Evolutionary conservation across 805 yeast species (phyloP).

Genomic region (Ogataea zsoltii): DNA sequence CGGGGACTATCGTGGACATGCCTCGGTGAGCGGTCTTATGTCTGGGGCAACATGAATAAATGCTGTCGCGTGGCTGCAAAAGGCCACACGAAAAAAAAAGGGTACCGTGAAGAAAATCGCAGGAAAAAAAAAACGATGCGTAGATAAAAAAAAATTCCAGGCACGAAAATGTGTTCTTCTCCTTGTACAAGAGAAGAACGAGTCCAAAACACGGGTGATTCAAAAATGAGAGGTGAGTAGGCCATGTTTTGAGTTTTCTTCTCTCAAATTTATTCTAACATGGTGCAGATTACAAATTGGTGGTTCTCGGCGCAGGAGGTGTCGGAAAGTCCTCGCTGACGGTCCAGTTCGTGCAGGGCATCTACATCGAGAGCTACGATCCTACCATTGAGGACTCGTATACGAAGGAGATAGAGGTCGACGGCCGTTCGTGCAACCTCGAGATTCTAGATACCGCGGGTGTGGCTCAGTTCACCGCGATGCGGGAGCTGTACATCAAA

Average conservation of each 20-base stretch:
- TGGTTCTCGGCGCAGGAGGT: conserved; percentile 95
- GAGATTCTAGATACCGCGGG: conserved; percentile 74
- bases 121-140: too few species aligned
- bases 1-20: too few species aligned
- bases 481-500: conserved; percentile 86
- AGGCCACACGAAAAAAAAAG: not conserved
- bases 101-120: too few species aligned
- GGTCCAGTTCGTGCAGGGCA: conserved; percentile 88
- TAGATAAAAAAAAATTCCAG: too few species aligned
- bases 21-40: too few species aligned
- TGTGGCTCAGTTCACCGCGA: conserved; percentile 88
- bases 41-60: too few species aligned
- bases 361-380: conserved; percentile 87
- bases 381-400: conserved; percentile 98
- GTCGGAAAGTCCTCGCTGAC: conserved; percentile 95
- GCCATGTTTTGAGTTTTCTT: not conserved
- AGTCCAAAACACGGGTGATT: too few species aligned
- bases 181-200: too few species aligned
- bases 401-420: conserved; percentile 83
- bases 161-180: too few species aligned
- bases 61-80: not conserved
- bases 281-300: conserved; percentile 73
- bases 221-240: conserved; percentile 8
- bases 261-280: too few species aligned
- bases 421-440: conserved; percentile 81